Base-by-base conservation (phyloP, 2,329 filamentous ascomycete species). In the Cyphellophora attinorum region DNA sequence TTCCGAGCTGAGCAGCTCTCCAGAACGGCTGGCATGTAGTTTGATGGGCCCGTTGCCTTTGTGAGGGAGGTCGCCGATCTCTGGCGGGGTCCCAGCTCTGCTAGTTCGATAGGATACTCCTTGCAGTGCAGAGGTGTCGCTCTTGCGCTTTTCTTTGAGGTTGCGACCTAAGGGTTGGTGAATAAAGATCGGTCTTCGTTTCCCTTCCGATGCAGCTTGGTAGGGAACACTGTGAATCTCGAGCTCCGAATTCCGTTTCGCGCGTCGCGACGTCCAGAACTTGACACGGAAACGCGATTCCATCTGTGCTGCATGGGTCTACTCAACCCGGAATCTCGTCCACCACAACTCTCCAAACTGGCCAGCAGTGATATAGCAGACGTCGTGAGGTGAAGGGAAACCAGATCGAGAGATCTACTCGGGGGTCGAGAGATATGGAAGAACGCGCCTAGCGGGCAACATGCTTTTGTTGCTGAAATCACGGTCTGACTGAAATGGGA, bases 1-100 rank as follows among this genome's bases (percentile, higher is more conserved):
- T 3, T 13, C 15, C 11, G 23, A 27, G 3, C n/a, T 12, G 14
- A 14, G 27, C 11, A 5, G n/a, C 29, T 51, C 48, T 2, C 47
- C 48, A 6, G 48, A 49, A 11, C 46, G 46, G 33, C 41, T 47
- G n/a, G 47, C 39, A 19, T 47, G 45, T 6, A 49, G 43, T 30
- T 47, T 51, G 17, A 49, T 44, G 8, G 48, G 45, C 6, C 47
- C 48, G 41, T 51, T 51, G 3, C 48, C 48, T 28, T 45, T 39
- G 11, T 47, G 41, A 27, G 47, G 48, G 14, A 33, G 39, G 12
- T 41, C 37, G 15, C 39, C 43, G 19, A 49, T 16, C 15, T 41
- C 31, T 19, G 48, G 48, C 15, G 40, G 35, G 23, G 36, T 46
- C 13, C 48, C 45, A n/a, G 47, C 33, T 5, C 33, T 19, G 14